Percentiles rank a stretch among this genome's conserved stretches.
These are phyloP conservation scores for Populus tomentosa DNA, from an alignment of 441 rosid genomes.

Conservation along the genomic window DNA sequence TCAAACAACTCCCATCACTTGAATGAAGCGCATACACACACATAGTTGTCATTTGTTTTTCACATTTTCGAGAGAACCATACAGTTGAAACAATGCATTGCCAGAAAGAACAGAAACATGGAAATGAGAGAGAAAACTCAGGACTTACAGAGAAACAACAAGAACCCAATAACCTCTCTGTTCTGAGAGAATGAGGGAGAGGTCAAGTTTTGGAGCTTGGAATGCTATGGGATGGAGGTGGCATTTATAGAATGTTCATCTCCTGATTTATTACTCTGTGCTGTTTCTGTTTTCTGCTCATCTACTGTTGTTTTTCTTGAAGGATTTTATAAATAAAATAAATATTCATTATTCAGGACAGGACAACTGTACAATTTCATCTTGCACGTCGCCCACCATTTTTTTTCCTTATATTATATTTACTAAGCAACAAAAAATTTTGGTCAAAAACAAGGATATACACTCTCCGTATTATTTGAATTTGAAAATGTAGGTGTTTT, in stretches of 20 bases:
- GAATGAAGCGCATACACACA: background rate
- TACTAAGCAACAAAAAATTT: no score
- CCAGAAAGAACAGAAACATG: background rate
- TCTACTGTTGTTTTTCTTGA: background rate
- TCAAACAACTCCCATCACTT: background rate
- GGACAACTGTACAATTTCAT: background rate
- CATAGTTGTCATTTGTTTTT: background rate
- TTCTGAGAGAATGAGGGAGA: background rate
- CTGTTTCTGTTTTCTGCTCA: background rate
- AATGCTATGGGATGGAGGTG: background rate
- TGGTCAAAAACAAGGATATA: no score
- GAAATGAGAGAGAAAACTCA: background rate
- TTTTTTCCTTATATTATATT: no score
- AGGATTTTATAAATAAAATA: background rate
- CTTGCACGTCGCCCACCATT: background rate
- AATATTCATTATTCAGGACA: background rate
- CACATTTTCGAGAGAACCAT: background rate
- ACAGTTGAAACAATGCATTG: background rate
- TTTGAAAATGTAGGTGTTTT: no score
- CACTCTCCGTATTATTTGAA: no score
- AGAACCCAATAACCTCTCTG: background rate
- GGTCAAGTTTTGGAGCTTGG: background rate
- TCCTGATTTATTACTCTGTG: background rate
- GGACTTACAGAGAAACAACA: background rate
- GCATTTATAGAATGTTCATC: constrained; percentile 2